A percentile compares a stretch with the other conserved stretches of the same genome.
phyloP scores from a whole-genome alignment of 352 stramenopile genomes.

The Phytophthora tentaculata region DNA sequence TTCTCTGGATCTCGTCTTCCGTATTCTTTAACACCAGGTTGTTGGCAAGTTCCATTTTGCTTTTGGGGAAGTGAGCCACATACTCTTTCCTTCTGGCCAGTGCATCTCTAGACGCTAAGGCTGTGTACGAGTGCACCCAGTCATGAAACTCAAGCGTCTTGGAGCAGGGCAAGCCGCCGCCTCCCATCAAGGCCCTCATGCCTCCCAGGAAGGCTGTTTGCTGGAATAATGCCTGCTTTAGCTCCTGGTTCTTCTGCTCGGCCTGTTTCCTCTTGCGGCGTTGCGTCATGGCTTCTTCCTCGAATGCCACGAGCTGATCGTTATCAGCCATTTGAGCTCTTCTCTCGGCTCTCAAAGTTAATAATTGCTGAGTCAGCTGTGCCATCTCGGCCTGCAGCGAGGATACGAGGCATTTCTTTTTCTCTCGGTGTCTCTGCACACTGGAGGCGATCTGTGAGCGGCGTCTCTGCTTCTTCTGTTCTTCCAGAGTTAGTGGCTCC shows the following conservation, averaged over 20 bases:
- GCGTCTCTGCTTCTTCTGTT: conserved; percentile 64
- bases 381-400: conserved; percentile 54
- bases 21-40: conserved; percentile 65
- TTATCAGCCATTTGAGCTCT: conserved; percentile 49
- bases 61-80: conserved; percentile 51
- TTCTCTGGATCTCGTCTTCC: conserved; percentile 35
- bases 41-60: conserved; percentile 64
- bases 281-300: conserved; percentile 69
- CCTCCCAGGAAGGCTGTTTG: conserved; percentile 64
- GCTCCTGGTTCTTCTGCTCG: conserved; percentile 54
- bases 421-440: conserved; percentile 72
- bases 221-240: conserved; percentile 80
- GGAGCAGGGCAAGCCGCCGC: conserved; percentile 39
- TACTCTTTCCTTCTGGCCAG: conserved; percentile 52
- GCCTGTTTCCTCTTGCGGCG: conserved; percentile 64
- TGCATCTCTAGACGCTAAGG: conserved; percentile 42
- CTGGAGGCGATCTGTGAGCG: conserved; percentile 70
- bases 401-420: conserved; percentile 63
- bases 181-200: conserved; percentile 52
- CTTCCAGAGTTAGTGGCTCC: conserved; percentile 44
- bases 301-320: conserved; percentile 56
- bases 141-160: conserved; percentile 75
- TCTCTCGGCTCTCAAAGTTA: conserved; percentile 46
- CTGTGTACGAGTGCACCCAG: conserved; percentile 79
- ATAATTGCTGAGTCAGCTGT: conserved; percentile 55